Evolutionary conservation across 2,329 filamentous ascomycete genomes (phyloP), one percentile per base, ranked within the genome.

Genomic region (Penicillium sp.): DNA sequence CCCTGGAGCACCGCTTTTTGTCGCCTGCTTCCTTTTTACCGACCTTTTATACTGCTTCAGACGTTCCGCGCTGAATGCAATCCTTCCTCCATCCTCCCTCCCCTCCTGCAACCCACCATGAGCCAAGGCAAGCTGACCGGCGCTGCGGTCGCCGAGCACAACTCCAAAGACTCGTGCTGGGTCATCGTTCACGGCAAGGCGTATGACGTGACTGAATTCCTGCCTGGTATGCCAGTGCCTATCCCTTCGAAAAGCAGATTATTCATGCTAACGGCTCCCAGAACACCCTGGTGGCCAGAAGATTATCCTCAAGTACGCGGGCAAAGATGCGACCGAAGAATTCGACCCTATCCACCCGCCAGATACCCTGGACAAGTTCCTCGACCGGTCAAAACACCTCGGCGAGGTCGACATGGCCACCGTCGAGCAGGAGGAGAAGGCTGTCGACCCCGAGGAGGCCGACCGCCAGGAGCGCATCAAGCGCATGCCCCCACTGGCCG

Each of bases 241-340:
- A 3, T 15, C 7, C 14, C 16, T 13, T 1, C n/a, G 4, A 7
- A 1, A 16, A 10, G 5, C 16, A 31, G 13, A 29, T 23, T 7
- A 29, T 7, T 15, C 14, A 29, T 23, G 23, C 16, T 16, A 19
- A 29, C 7, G 17, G 3, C 11, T 14, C 13, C 11, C 53, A 82
- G 87, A 94, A 65, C 89, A 95, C 60, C 90, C 90, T 16, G 90
- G 90, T 46, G 90, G 87, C 25, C 77, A 82, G 52, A 93, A 91
- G 62, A 94, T 97, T 64, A 97, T 98, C 59, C 78, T 98, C 51
- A 95, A 95, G 72, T 95, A 96, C 70, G 90, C 90, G 19, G 89
- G 90, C 57, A 94, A 91, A 75, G 90, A 96, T 74, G 89, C 89
- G 26, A 94, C 89, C 23, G 86, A 90, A 63, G 88, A 88, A 60